These are phyloP conservation scores for Apostasia ramifera DNA, from an alignment of 106 monocot genomes.

Conservation along the genomic window DNA sequence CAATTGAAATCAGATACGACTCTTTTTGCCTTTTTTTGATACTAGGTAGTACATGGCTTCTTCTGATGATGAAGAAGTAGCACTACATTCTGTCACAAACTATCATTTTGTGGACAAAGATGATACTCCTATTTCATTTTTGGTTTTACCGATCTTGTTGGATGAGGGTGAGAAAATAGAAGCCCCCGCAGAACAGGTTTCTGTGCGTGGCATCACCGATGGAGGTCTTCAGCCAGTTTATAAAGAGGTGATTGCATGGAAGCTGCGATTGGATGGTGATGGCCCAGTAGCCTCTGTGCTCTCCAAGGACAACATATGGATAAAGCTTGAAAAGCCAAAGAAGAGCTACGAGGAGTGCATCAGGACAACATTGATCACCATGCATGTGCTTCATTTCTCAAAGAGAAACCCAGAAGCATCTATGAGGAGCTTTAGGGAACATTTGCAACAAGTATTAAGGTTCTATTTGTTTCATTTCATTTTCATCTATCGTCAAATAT, in stretches of 20 bases:
- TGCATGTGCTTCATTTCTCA: conserved; percentile 46
- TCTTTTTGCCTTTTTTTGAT: no score
- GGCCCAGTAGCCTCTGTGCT: conserved; percentile 39
- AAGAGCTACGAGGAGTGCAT: conserved; percentile 34
- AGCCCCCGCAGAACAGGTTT: conserved; percentile 20
- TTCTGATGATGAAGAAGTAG: conserved; percentile 51
- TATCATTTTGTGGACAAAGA: conserved; percentile 54
- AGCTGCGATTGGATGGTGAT: conserved; percentile 31
- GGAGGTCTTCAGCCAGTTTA: conserved; percentile 54
- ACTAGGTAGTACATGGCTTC: conserved; percentile 23
- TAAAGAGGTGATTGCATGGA: conserved; percentile 63
- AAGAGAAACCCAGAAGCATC: conserved; percentile 39
- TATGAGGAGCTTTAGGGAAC: conserved; percentile 53
- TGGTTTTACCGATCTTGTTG: conserved; percentile 43
- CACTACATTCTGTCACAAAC: conserved; percentile 30
- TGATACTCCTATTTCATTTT: conserved; percentile 49
- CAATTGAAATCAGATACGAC: no score
- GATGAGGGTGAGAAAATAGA: conserved; percentile 9
- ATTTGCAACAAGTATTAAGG: conserved; percentile 32
- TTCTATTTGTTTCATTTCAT: conserved; percentile 4
- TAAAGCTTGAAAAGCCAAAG: conserved; percentile 42
- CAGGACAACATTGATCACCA: conserved; percentile 31
- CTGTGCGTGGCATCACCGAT: conserved; percentile 44
- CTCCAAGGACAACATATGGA: conserved; percentile 60
- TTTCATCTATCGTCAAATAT: not conserved